A percentile compares a stretch with the other conserved stretches of the same genome.
Conservation (phyloP, 1,284 basidiomycete genomes). For the Filobasidium uniguttulatum region DNA sequence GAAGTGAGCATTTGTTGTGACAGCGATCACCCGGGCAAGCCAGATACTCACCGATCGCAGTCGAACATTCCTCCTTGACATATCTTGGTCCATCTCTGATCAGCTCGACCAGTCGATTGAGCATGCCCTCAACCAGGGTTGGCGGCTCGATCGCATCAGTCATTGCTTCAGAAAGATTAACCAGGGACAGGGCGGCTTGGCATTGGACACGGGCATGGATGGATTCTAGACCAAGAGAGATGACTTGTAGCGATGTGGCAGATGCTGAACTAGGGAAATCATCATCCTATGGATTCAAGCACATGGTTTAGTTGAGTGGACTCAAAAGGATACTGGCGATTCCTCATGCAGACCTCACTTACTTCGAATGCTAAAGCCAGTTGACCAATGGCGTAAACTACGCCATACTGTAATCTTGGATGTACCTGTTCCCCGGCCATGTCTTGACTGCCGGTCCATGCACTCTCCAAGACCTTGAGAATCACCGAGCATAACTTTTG, state of each 20-base stretch:
- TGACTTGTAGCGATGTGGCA: not conserved
- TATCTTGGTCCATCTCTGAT: not conserved
- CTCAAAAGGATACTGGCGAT: too few species aligned
- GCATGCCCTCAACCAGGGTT: not conserved
- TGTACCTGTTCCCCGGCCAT: too few species aligned
- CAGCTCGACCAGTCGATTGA: not conserved
- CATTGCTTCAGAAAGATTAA: not conserved
- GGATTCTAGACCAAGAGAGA: not conserved
- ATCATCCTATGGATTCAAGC: not conserved
- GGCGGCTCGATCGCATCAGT: not conserved
- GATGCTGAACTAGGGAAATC: not conserved
- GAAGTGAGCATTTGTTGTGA: not conserved
- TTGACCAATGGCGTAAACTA: conserved; percentile 4
- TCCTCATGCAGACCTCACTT: not conserved
- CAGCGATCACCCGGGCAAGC: not conserved
- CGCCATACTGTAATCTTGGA: conserved; percentile 5
- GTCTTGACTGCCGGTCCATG: too few species aligned
- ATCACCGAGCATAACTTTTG: too few species aligned
- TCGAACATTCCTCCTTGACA: not conserved
- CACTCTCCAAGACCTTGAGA: too few species aligned
- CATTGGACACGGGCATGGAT: not conserved
- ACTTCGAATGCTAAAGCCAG: conserved; percentile 7
- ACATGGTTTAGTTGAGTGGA: too few species aligned
- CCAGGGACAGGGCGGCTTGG: not conserved
- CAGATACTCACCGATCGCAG: not conserved